phyloP scores from a whole-genome alignment of 1,284 basidiomycete genomes.

The Moesziomyces antarcticus region DNA sequence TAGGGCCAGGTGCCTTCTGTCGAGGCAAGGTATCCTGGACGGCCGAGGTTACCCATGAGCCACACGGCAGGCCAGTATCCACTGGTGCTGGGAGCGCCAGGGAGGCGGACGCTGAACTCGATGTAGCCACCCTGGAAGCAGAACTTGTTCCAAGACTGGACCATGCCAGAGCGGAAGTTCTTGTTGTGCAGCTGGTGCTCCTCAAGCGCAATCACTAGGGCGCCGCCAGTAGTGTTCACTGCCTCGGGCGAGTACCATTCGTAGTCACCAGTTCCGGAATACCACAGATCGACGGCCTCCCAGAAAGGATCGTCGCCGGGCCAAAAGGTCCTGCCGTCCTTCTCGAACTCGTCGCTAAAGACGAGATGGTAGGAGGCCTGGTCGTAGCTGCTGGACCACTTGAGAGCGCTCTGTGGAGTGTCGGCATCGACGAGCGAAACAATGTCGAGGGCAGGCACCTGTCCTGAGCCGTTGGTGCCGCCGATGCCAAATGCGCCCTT shows the following conservation, averaged over 20 bases:
- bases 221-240: constrained; percentile 58
- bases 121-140: constrained; percentile 68
- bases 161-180: constrained; percentile 66
- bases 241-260: constrained; percentile 69
- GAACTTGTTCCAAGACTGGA: constrained; percentile 67
- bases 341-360: constrained; percentile 78
- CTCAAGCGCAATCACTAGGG: constrained; percentile 56
- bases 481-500: constrained; percentile 73
- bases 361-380: constrained; percentile 72
- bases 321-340: constrained; percentile 74
- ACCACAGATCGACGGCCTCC: constrained; percentile 66
- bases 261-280: constrained; percentile 62
- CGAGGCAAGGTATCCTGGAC: constrained; percentile 64
- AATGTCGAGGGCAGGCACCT: constrained; percentile 52
- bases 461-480: constrained; percentile 70
- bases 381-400: constrained; percentile 36
- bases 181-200: constrained; percentile 56
- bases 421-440: constrained; percentile 54
- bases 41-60: constrained; percentile 65
- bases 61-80: constrained; percentile 71
- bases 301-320: constrained; percentile 66
- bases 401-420: constrained; percentile 41
- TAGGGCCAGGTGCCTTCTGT: constrained; percentile 68
- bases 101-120: constrained; percentile 57
- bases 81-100: constrained; percentile 56